Base-by-base conservation (phyloP, 306 rosid species). In the Macrotyloma uniflorum region DNA sequence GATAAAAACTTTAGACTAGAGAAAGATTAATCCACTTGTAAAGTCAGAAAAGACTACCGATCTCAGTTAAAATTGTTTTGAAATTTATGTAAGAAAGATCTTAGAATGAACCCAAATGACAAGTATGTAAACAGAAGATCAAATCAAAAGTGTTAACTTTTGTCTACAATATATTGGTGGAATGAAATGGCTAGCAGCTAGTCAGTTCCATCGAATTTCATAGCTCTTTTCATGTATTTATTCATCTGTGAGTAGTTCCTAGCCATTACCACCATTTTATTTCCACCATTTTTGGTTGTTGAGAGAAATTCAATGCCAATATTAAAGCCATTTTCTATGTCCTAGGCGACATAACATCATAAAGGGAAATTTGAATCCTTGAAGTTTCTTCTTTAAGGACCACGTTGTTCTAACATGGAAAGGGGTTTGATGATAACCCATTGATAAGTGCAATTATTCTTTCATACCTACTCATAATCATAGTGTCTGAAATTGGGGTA, bases 391-490 rank as follows among this genome's bases (percentile, higher is more conserved):
- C 14, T 22, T 61, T n/a, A 4, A 69, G 84, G 84, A 79, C 84
- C 84, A 79, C 87, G 35, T 54, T 68, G 63, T 45, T 76, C 57
- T 28, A 68, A 79, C 68, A 24, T 50, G 73, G 65, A 74, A 53
- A 61, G 20, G 42, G 69, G 18, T 38, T 72, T 83, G 80, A 83
- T 35, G 38, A 73, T 67, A 78, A 78, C 50, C 12, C 72, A 9
- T 66, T 83, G 14, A 71, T 78, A 73, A 83, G 69, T 78, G 79
- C 83, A 78, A 73, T 83, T 67, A 78, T 78, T 74, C 72, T 72
- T 67, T 22, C 55, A 55, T 30, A 38, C 77, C 76, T 58, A 61
- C 73, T 78, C 11, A 3, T 47, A 67, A 78, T 78, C 67, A 83
- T 72, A 49, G 8, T 78, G 86, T 58, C 83, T 40, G 35, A 42